Evolutionary conservation across 345 rosid species (phyloP).

Genomic region (Syzygium aromaticum): DNA sequence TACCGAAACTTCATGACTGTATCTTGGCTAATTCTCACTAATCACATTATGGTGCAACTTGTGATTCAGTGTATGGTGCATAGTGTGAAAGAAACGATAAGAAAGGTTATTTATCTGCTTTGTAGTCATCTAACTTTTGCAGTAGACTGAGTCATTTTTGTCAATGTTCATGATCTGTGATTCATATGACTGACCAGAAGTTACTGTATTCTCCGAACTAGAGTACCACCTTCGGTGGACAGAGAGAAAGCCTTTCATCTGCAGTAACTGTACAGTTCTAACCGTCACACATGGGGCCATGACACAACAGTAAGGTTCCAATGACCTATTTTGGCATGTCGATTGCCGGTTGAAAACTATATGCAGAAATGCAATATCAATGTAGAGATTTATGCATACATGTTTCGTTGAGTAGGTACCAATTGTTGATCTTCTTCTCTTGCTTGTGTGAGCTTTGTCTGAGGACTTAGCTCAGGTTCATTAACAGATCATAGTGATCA

Average conservation of each 20-base stretch:
- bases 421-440: background rate
- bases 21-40: background rate
- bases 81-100: background rate
- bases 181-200: background rate
- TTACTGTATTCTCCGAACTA: background rate
- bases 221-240: background rate
- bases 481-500: background rate
- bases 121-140: background rate
- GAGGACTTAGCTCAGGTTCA: background rate
- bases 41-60: background rate
- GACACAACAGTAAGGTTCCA: background rate
- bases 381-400: background rate
- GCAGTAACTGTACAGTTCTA: background rate
- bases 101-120: background rate
- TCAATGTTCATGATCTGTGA: background rate
- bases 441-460: background rate
- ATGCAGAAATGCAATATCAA: background rate
- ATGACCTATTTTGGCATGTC: background rate
- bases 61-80: background rate
- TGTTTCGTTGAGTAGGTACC: background rate
- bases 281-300: background rate
- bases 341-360: background rate
- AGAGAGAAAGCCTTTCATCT: background rate
- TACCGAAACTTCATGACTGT: conserved; percentile 3
- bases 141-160: background rate